Conservation (phyloP, 495 filamentous ascomycete genomes). For the Aspergillus panamensis region DNA sequence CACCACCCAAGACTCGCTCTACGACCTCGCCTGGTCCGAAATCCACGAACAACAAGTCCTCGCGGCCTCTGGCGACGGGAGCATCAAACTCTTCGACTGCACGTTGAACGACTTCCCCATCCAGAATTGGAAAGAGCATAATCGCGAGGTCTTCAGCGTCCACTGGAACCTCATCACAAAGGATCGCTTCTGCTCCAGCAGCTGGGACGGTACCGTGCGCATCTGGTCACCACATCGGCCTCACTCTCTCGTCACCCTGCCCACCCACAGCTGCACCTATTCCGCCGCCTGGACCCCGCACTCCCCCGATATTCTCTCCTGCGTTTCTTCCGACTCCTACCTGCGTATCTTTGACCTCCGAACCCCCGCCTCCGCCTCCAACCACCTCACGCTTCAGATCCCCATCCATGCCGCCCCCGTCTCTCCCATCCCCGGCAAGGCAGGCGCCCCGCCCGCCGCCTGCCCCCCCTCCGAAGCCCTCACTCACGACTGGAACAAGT, state of each 20-base stretch:
- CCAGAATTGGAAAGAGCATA: constrained; percentile 86
- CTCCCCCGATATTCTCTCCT: constrained; percentile 70
- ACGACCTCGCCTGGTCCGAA: constrained; percentile 91
- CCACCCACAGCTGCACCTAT: constrained; percentile 89
- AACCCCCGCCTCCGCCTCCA: constrained; percentile 72
- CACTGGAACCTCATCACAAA: constrained; percentile 92
- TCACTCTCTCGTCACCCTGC: constrained; percentile 74
- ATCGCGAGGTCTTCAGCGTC: constrained; percentile 84
- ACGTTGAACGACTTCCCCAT: constrained; percentile 75
- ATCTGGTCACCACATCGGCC: constrained; percentile 77
- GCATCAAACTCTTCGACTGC: constrained; percentile 90
- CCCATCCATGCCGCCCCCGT: constrained; percentile 67
- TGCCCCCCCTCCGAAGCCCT: constrained; percentile 69
- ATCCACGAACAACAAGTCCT: constrained; percentile 90
- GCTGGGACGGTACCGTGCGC: constrained; percentile 93
- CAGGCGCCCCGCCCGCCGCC: constrained; percentile 31
- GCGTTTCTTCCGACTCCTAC: constrained; percentile 80
- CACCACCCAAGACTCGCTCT: constrained; percentile 95
- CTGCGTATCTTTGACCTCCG: constrained; percentile 87
- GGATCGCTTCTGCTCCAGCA: constrained; percentile 78
- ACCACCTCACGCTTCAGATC: constrained; percentile 74
- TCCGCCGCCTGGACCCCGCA: constrained; percentile 77
- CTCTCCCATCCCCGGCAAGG: constrained; percentile 35
- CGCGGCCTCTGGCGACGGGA: constrained; percentile 83
- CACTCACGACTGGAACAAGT: constrained; percentile 99